These are phyloP conservation scores for Diophrys appendiculata DNA, from an alignment of 73 alveolate genomes.

Conservation along the genomic window DNA sequence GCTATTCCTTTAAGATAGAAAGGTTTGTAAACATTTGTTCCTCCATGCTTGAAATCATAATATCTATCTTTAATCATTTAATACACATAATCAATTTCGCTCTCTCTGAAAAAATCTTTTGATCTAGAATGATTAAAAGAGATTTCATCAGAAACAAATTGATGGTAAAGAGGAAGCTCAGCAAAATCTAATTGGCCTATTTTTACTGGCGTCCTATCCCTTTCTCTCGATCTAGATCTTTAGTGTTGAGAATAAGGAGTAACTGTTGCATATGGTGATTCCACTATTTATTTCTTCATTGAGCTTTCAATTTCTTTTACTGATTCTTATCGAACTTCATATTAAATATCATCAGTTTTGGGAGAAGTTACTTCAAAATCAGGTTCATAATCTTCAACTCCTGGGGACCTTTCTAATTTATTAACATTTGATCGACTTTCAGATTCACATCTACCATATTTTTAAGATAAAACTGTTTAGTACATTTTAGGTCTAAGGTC, in stretches of 20 bases:
- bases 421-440: slow-evolving; percentile 9
- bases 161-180: background rate
- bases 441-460: no score
- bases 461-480: background rate
- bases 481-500: background rate
- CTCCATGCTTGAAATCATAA: background rate
- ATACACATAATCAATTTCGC: background rate
- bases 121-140: background rate
- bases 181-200: background rate
- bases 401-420: slow-evolving; percentile 12
- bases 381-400: background rate
- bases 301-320: background rate
- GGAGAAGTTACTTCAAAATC: slow-evolving; percentile 4
- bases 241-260: background rate
- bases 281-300: background rate
- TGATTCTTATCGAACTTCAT: background rate
- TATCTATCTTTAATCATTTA: background rate
- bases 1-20: background rate
- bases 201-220: background rate
- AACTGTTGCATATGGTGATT: background rate
- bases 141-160: background rate
- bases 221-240: background rate
- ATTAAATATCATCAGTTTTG: no score
- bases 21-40: background rate
- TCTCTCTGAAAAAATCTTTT: background rate